Base-by-base conservation (phyloP, 495 filamentous ascomycete genomes). In the Penicillium waksmanii region DNA sequence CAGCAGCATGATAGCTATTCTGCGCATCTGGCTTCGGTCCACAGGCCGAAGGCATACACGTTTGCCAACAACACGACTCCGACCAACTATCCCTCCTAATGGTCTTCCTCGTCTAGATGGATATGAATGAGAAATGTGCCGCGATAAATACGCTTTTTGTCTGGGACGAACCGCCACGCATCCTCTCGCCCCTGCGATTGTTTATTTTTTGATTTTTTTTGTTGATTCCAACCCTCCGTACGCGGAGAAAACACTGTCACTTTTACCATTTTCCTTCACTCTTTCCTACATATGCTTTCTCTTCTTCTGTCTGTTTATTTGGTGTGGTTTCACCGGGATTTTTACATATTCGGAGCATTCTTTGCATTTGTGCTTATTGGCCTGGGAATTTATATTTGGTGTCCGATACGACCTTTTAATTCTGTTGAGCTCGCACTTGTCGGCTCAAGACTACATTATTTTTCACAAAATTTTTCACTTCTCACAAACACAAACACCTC, bases 1-100 rank as follows among this genome's bases (percentile, higher is more conserved):
- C 77, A 79, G 60, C 77, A 79, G 55, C 71, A 76, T 51, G 73
- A 75, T 58, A 69, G 70, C 19, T 74, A 66, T 56, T 69, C 70
- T 19, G 68, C 76, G 5, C 74, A 80, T 17, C 62, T 80, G 53
- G 63, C 70, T 19, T 71, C 69, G 40, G 51, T 57, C 10, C 74
- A 78, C 40, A 74, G 73, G 57, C 70, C 74, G 12, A 78, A 78
- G 63, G 72, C 67, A 25, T 82, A 77, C 53, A 73, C 73, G 33
- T 81, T 81, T 65, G 56, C 65, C 15, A 73, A 74, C 58, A 77
- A 79, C 58, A 65, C 70, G 53, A 77, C 77, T 23, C 70, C 74
- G 35, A 73, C 64, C 53, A 67, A 77, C 63, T 80, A 79, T 56
- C 60, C 68, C 53, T 64, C 52, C 7, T 68, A 40, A 64, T 27